Base-by-base conservation (phyloP, 768 basidiomycete species). In the Collybia sp. region DNA sequence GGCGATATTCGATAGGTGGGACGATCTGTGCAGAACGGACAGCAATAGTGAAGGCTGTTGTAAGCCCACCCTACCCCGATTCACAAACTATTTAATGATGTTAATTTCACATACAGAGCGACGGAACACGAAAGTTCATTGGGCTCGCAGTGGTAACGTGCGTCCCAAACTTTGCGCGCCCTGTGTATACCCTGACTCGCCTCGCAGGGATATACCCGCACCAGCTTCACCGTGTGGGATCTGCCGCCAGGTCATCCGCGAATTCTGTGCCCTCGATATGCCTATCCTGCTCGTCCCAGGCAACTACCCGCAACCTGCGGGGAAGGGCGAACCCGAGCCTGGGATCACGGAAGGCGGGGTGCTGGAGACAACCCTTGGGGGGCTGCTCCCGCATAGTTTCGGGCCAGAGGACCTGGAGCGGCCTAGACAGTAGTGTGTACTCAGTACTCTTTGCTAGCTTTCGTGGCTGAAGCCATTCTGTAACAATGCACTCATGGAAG, bases 1-100 rank as follows among this genome's bases (percentile, higher is more conserved):
- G 37, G 52, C 49, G 33, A 37, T 32, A 42, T 33, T 11, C 38
- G 44, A 11, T 47, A 95, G 93, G 93, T 4, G 91, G 79, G 1
- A 79, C 88, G 0, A 94, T 97, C 48, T 98, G 95, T 53, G 95
- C 95, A 0, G 95, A 99, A 61, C 73, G 94, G 25, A 97, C 95
- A 0, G 94, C 94, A 0, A 71, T 99, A 44, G 86, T 93, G n/a
- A 96, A 96, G 63, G 94, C 92, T 19, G 82, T 87, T 16, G 93
- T 94, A 51, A 64, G 89, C 73, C 32, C 31, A 12, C 38, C n/a
- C 30, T 30, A 36, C 42, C 11, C 36, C 9, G 19, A 9, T n/a
- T 25, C 12, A 10, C 19, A 33, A n/a, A 10, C 17, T 25, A 36
- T 25, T 11, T 16, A 36, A 17, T 13, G 38, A 25, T 19, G 12